Evolutionary conservation across 495 filamentous ascomycete genomes (phyloP), one percentile per base, ranked within the genome.

Genomic region (Xylaria scruposa): DNA sequence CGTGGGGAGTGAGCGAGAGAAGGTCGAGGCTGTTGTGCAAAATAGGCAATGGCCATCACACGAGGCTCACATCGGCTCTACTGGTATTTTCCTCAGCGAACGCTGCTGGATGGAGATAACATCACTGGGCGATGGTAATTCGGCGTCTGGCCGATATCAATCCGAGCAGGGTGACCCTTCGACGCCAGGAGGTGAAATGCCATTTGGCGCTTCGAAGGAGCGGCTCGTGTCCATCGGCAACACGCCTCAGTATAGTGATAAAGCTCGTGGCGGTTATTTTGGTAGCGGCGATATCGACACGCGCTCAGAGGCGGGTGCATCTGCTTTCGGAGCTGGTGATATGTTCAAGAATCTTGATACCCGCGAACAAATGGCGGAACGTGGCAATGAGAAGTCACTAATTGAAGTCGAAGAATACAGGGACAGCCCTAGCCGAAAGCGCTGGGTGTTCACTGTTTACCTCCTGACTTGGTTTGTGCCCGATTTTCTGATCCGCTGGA

Each of bases 291-390:
- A 97, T 66, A 80, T 94, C 51, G 96, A 99, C 77, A 85, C 90
- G 2, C 90, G 94, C 66, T 98, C 95, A 24, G 95, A 99, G 40
- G 95, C 95, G 6, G 95, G 94, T 4, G 93, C 86, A 1, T 97
- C 93, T 17, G 94, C 94, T 19, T 92, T 97, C 74, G 91, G 93
- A 68, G 91, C 89, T 61, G 95, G 96, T 19, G 95, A 99, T 78
- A 97, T 99, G 95, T 99, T 99, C 88, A 92, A 91, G 72, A 97
- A 97, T 72, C 85, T 98, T n/a, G 95, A 98, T 72, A 97, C 93
- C 4, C 88, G 92, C 66, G 91, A 97, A 79, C 92, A 96, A 80
- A 94, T 98, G 93, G 92, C 95, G 4, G 95, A 98, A 78, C 97
- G 97, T 65, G 94, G 93, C 72, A 95, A 97, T 74, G 93, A 97